phyloP scores from a whole-genome alignment of 1,139 yeast species.

The Debaryomycetaceae sp. region DNA sequence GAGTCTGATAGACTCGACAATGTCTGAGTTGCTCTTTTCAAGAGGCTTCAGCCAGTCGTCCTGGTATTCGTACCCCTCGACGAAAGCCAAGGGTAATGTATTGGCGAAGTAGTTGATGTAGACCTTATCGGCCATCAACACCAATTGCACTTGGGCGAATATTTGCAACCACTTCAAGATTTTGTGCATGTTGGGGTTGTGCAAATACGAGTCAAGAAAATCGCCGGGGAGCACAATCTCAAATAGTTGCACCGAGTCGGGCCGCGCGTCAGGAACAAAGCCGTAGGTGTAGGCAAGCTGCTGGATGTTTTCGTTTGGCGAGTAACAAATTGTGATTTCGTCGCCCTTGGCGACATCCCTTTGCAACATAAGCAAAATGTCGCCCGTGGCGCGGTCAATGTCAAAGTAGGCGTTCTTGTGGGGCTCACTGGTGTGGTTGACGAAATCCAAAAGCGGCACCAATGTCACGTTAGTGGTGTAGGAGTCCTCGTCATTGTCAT shows the following conservation, averaged over 20 bases:
- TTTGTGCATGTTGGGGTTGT: not conserved
- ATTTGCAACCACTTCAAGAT: slow-evolving; percentile 24
- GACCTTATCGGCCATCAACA: slow-evolving; percentile 12
- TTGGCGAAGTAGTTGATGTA: slow-evolving; percentile 16
- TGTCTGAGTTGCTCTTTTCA: slow-evolving; percentile 11
- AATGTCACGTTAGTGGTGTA: slow-evolving; percentile 33
- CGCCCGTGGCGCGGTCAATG: slow-evolving; percentile 45
- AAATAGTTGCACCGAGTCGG: slow-evolving; percentile 2
- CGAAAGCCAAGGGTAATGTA: slow-evolving; percentile 15
- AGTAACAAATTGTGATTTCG: slow-evolving; percentile 49
- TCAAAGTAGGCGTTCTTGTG: slow-evolving; percentile 55
- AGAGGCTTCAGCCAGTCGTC: slow-evolving; percentile 13
- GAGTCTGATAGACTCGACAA: slow-evolving; percentile 15
- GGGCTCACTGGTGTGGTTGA: slow-evolving; percentile 45
- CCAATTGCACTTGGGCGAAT: slow-evolving; percentile 21
- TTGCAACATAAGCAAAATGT: slow-evolving; percentile 38
- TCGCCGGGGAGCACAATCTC: slow-evolving; percentile 5
- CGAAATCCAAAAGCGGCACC: slow-evolving; percentile 67
- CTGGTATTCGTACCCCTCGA: slow-evolving; percentile 13
- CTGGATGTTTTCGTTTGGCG: slow-evolving; percentile 42
- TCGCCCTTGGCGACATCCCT: slow-evolving; percentile 10
- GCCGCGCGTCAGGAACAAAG: slow-evolving; percentile 40
- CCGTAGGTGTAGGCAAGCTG: slow-evolving; percentile 55
- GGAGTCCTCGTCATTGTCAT: slow-evolving; percentile 5
- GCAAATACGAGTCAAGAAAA: slow-evolving; percentile 5